A percentile compares a stretch with the other conserved stretches of the same genome.
Conservation (phyloP, 2,329 filamentous ascomycete species). For the Alternaria tenuissima region DNA sequence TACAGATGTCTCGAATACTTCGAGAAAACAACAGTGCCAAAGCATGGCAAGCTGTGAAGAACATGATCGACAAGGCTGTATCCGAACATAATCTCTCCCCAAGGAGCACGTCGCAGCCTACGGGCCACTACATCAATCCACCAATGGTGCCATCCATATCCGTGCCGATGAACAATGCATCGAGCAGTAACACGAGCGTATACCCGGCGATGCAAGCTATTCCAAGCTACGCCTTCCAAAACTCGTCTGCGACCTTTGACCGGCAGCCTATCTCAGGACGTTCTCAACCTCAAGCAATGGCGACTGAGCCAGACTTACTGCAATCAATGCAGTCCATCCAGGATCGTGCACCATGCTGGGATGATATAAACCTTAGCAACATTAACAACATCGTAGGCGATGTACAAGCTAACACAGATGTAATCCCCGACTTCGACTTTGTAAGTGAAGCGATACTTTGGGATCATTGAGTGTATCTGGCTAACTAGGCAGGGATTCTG, state of each 20-base stretch:
- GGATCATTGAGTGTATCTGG: not conserved
- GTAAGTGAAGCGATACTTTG: conserved; percentile 28
- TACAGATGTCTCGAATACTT: conserved; percentile 42
- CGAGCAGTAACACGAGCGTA: conserved; percentile 22
- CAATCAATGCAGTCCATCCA: conserved; percentile 22
- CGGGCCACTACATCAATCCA: conserved; percentile 27
- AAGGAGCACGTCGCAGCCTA: conserved; percentile 24
- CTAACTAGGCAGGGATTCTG: conserved; percentile 45
- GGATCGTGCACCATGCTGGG: conserved; percentile 36
- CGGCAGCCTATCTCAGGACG: conserved; percentile 9
- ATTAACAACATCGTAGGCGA: conserved; percentile 46
- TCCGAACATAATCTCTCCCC: conserved; percentile 33
- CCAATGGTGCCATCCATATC: conserved; percentile 8
- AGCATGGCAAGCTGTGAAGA: conserved; percentile 49
- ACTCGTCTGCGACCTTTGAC: conserved; percentile 13
- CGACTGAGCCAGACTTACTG: conserved; percentile 14
- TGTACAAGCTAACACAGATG: conserved; percentile 30
- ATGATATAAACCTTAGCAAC: conserved; percentile 46
- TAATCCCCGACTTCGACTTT: conserved; percentile 49
- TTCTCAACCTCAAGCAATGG: conserved; percentile 14
- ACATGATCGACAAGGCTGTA: conserved; percentile 50
- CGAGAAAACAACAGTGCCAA: conserved; percentile 47
- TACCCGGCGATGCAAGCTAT: conserved; percentile 26
- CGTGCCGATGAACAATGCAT: conserved; percentile 15
- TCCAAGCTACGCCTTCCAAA: conserved; percentile 26